Percentiles rank a stretch among this genome's conserved stretches.
Conservation (phyloP, 352 stramenopile genomes). For the Globisporangium ultimum region DNA sequence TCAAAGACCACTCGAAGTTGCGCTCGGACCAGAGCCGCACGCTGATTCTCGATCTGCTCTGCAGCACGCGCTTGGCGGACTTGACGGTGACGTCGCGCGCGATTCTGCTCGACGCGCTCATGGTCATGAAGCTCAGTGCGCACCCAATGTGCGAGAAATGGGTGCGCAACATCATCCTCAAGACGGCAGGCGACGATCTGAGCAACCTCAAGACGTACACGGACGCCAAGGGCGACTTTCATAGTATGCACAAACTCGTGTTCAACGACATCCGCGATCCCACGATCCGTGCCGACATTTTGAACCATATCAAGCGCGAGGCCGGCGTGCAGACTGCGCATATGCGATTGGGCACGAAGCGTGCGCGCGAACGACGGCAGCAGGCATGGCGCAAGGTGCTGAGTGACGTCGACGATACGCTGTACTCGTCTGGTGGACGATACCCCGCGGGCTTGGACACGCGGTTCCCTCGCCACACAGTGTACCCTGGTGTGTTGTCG, state of each 20-base stretch:
- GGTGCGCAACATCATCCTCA: constrained; percentile 96
- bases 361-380: constrained; percentile 65
- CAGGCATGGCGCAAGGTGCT: constrained; percentile 98
- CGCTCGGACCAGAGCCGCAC: constrained; percentile 87
- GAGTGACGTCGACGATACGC: constrained; percentile 98
- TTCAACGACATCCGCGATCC: constrained; percentile 94
- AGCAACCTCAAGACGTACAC: constrained; percentile 96
- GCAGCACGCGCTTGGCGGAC: constrained; percentile 89
- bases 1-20: constrained; percentile 90
- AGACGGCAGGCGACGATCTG: constrained; percentile 94
- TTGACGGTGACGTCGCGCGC: constrained; percentile 91
- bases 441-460: constrained; percentile 96
- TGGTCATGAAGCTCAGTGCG: constrained; percentile 96
- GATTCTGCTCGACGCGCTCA: constrained; percentile 94
- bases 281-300: constrained; percentile 89
- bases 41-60: constrained; percentile 94
- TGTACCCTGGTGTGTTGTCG: constrained; percentile 97
- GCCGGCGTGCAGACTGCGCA: constrained; percentile 93
- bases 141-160: constrained; percentile 94
- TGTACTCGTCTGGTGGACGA: constrained; percentile 93
- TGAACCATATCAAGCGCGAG: constrained; percentile 95
- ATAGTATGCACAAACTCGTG: constrained; percentile 97
- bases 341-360: constrained; percentile 88
- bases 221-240: constrained; percentile 95
- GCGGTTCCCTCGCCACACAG: constrained; percentile 87